A percentile compares a stretch with the other conserved stretches of the same genome.
Conservation (phyloP, 176 grass and related monocot species). For the Elymus sibiricus region DNA sequence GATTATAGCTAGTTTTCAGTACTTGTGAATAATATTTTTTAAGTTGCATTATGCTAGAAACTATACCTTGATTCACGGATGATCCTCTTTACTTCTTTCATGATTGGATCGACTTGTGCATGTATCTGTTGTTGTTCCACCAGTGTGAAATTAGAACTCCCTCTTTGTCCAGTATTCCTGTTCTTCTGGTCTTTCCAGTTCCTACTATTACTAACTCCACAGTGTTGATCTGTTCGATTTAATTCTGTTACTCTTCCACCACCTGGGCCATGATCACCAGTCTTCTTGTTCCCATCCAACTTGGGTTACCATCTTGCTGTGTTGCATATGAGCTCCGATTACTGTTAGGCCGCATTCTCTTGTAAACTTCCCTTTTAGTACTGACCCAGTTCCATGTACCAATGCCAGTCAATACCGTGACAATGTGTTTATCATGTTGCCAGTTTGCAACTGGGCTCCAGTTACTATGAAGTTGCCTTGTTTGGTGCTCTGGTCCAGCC, state of each 20-base stretch:
- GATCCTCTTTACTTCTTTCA: slow-evolving; percentile 44
- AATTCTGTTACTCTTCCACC: not conserved
- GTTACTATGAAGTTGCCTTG: not conserved
- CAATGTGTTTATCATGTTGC: slow-evolving; percentile 10
- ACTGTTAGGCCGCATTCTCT: slow-evolving; percentile 5
- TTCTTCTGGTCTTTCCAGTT: slow-evolving; percentile 28
- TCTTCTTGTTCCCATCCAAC: slow-evolving; percentile 28
- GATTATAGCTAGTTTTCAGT: not conserved
- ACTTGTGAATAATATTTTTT: not conserved
- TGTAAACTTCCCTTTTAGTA: not conserved
- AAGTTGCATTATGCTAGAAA: slow-evolving; percentile 16
- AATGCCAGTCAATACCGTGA: not conserved
- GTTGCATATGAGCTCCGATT: slow-evolving; percentile 17
- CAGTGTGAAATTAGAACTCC: slow-evolving; percentile 15
- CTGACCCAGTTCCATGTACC: not conserved
- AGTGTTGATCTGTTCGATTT: slow-evolving; percentile 28
- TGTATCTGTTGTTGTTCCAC: slow-evolving; percentile 28
- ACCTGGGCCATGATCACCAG: slow-evolving; percentile 17
- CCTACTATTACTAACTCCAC: slow-evolving; percentile 5
- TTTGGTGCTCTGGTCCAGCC: not conserved
- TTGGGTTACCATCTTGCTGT: not conserved
- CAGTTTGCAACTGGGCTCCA: not conserved
- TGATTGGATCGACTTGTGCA: slow-evolving; percentile 28
- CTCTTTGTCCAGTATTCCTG: not conserved
- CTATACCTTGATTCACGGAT: slow-evolving; percentile 41